A percentile compares a stretch with the other conserved stretches of the same genome.
Evolutionary conservation across 106 monocot species (phyloP).

Genomic region (Platanthera guangdongensis): DNA sequence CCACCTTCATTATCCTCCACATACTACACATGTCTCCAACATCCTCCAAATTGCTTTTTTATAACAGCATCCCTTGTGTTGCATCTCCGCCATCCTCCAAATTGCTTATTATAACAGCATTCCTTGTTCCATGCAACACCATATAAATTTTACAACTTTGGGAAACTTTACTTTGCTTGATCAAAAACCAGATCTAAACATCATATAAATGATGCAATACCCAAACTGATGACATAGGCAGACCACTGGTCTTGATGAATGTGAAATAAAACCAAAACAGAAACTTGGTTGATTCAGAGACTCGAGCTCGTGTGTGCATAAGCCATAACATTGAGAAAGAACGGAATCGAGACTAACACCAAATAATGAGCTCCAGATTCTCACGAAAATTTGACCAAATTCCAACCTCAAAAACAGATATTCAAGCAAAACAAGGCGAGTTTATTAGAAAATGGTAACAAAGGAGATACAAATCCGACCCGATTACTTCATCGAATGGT

Average conservation of each 20-base stretch:
- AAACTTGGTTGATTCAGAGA: background rate
- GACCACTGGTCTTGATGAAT: background rate
- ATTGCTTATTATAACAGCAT: constrained; percentile 2
- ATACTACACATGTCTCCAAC: background rate
- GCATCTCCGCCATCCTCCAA: background rate
- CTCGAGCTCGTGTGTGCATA: background rate
- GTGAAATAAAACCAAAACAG: background rate
- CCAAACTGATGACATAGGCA: background rate
- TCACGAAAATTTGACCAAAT: background rate
- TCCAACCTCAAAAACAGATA: background rate
- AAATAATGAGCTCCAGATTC: background rate
- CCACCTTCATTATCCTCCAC: background rate
- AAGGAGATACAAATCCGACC: background rate
- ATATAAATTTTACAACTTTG: background rate
- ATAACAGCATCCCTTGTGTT: background rate
- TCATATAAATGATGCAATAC: background rate
- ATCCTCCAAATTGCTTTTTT: background rate
- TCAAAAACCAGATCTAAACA: background rate
- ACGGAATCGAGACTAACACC: background rate
- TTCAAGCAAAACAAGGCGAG: background rate
- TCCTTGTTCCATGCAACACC: background rate
- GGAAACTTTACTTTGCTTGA: background rate
- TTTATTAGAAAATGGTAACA: background rate
- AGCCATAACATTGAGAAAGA: background rate
- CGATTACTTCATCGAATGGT: background rate